phyloP scores from a whole-genome alignment of 345 rosid genomes.

The Citrus cavaleriei region DNA sequence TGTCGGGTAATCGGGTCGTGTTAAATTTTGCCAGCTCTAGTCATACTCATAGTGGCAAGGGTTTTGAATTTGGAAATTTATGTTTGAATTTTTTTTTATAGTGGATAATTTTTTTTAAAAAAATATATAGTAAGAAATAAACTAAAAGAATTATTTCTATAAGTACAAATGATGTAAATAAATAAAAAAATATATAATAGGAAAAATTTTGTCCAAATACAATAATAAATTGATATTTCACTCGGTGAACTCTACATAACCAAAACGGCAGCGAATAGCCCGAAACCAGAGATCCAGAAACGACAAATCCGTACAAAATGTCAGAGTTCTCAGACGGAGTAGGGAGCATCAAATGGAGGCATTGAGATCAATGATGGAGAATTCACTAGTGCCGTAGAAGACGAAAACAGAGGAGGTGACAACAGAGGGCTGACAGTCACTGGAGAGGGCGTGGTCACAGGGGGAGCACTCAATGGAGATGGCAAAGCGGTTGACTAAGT shows the following conservation, averaged over 20 bases:
- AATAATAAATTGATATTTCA: background rate
- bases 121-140: too few relatives aligned
- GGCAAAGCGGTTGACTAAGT: too few relatives aligned
- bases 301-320: background rate
- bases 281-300: background rate
- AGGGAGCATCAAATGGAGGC: slow-evolving; percentile 12
- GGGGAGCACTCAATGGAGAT: background rate
- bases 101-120: too few relatives aligned
- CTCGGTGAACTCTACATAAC: background rate
- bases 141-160: too few relatives aligned
- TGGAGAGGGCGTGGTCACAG: background rate
- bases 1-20: too few relatives aligned
- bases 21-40: too few relatives aligned
- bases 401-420: slow-evolving; percentile 7
- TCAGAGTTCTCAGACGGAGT: background rate
- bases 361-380: slow-evolving; percentile 6
- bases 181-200: too few relatives aligned
- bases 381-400: background rate
- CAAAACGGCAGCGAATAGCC: slow-evolving; percentile 12
- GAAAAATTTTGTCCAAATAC: background rate
- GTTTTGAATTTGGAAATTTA: too few relatives aligned
- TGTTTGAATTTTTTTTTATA: too few relatives aligned
- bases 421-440: background rate
- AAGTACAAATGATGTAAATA: too few relatives aligned
- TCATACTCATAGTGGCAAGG: too few relatives aligned